A percentile compares a stretch with the other conserved stretches of the same genome.
Conservation (phyloP, 2,329 filamentous ascomycete genomes). For the Fusarium sp. region DNA sequence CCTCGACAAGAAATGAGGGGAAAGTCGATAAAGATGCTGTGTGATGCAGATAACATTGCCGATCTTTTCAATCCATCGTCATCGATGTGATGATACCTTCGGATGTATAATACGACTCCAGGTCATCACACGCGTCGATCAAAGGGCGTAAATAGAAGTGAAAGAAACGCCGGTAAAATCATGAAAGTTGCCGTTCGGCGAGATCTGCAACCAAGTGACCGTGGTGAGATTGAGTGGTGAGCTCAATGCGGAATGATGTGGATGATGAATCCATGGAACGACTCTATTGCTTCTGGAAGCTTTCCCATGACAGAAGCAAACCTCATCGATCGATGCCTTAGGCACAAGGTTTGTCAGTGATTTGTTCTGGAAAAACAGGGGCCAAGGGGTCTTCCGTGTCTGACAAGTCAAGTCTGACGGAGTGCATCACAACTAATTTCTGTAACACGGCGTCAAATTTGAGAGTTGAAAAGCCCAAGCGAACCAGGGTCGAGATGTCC, state of each 20-base stretch:
- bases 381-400: conserved; percentile 13
- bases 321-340: conserved; percentile 10
- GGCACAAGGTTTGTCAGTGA: conserved; percentile 18
- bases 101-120: conserved; percentile 3
- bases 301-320: conserved; percentile 35
- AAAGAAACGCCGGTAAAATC: conserved; percentile 31
- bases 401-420: conserved; percentile 18
- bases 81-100: conserved; percentile 14
- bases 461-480: background rate
- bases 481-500: conserved; percentile 9
- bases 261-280: conserved; percentile 35
- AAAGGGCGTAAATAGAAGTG: conserved; percentile 4
- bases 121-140: conserved; percentile 25
- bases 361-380: conserved; percentile 39
- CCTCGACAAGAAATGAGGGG: conserved; percentile 25
- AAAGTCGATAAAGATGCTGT: conserved; percentile 8
- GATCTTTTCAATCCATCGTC: conserved; percentile 34
- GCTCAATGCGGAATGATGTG: conserved; percentile 32
- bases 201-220: conserved; percentile 39
- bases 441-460: conserved; percentile 18
- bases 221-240: conserved; percentile 22
- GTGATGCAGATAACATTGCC: conserved; percentile 16
- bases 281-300: conserved; percentile 39
- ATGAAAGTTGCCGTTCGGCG: conserved; percentile 30
- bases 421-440: conserved; percentile 24